Evolutionary conservation across 768 basidiomycete species (phyloP).

Genomic region (Rhodocollybia butyracea): DNA sequence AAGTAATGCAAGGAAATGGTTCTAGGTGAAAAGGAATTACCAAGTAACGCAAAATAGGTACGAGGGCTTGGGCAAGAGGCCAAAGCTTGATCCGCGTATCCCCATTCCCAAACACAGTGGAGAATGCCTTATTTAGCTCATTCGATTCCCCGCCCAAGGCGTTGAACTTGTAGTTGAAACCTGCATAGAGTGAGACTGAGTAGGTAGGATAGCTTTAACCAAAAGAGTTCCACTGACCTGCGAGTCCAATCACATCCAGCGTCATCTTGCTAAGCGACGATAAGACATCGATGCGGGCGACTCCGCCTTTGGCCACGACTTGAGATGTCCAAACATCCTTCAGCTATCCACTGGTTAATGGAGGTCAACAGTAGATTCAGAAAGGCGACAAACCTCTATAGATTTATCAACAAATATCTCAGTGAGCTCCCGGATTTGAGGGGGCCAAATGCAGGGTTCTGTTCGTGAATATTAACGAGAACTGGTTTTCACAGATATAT

Average conservation of each 20-base stretch:
- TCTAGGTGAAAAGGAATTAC: slow-evolving; percentile 19
- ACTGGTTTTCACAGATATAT: background rate
- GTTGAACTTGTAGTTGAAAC: slow-evolving; percentile 33
- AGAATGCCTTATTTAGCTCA: slow-evolving; percentile 53
- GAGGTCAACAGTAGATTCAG: background rate
- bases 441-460: slow-evolving; percentile 68
- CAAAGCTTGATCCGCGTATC: slow-evolving; percentile 25
- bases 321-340: slow-evolving; percentile 44
- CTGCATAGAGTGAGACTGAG: slow-evolving; percentile 13
- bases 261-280: slow-evolving; percentile 66
- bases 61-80: slow-evolving; percentile 26
- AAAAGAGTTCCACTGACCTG: slow-evolving; percentile 45
- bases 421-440: slow-evolving; percentile 56
- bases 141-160: slow-evolving; percentile 32
- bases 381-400: slow-evolving; percentile 33
- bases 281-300: slow-evolving; percentile 50
- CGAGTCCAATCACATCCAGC: slow-evolving; percentile 74
- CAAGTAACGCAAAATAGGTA: slow-evolving; percentile 36
- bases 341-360: slow-evolving; percentile 27
- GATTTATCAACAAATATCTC: slow-evolving; percentile 57
- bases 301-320: slow-evolving; percentile 22
- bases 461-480: background rate
- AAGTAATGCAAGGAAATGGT: background rate
- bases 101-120: slow-evolving; percentile 42
- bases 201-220: slow-evolving; percentile 24